These are phyloP conservation scores for Yarrowia sp. DNA, from an alignment of 805 yeast species.

Conservation along the genomic window DNA sequence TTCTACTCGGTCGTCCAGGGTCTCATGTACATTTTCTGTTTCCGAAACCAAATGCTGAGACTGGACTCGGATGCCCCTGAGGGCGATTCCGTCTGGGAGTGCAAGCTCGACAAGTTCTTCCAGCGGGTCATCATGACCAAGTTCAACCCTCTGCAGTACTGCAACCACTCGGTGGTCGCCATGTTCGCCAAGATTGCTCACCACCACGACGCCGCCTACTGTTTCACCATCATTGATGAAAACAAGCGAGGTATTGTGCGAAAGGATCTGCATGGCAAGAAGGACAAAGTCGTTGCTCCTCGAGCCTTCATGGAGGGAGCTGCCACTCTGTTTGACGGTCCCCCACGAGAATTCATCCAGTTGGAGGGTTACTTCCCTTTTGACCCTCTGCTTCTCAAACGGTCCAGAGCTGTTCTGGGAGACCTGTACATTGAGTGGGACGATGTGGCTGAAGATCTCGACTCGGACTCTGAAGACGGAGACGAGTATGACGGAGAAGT, in stretches of 20 bases:
- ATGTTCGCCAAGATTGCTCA: conserved; percentile 95
- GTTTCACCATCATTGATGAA: conserved; percentile 90
- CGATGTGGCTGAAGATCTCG: conserved; percentile 67
- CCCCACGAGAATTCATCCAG: conserved; percentile 78
- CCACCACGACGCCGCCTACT: conserved; percentile 86
- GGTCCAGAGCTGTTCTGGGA: conserved; percentile 61
- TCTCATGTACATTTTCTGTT: conserved; percentile 87
- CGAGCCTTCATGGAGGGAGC: conserved; percentile 46
- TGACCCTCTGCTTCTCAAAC: conserved; percentile 83
- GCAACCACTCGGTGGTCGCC: conserved; percentile 90
- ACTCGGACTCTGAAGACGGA: conserved; percentile 56
- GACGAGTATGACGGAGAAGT: conserved; percentile 50
- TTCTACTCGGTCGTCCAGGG: conserved; percentile 93
- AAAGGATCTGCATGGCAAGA: conserved; percentile 47
- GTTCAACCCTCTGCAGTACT: conserved; percentile 91
- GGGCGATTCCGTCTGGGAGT: conserved; percentile 65
- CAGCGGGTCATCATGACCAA: conserved; percentile 84
- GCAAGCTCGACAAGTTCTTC: conserved; percentile 82
- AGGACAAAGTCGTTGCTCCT: neutral
- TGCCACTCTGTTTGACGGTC: conserved; percentile 51
- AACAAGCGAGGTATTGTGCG: conserved; percentile 68
- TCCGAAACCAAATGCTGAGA: conserved; percentile 71
- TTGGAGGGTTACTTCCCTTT: conserved; percentile 96
- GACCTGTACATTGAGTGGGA: conserved; percentile 81
- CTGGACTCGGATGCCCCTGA: conserved; percentile 44